Percentiles rank a stretch among this genome's conserved stretches.
These are phyloP conservation scores for Lagenaria siceraria DNA, from an alignment of 306 rosid species.

Conservation along the genomic window DNA sequence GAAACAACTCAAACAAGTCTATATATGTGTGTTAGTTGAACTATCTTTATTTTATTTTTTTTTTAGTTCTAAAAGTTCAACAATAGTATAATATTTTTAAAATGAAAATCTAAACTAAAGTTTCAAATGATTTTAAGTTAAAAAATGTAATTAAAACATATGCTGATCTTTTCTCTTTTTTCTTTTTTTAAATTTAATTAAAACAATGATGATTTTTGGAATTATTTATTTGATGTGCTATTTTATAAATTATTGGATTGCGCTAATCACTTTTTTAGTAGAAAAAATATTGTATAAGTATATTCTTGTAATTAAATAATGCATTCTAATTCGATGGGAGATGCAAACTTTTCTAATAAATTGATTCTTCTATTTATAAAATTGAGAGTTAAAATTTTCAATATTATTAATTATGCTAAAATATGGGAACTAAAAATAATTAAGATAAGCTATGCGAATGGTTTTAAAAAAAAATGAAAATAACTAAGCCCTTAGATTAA, in stretches of 20 bases:
- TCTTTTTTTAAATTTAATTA: too few species aligned
- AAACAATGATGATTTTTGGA: neutral
- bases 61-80: neutral
- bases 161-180: too few species aligned
- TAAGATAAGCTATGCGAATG: too few species aligned
- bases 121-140: neutral
- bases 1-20: too few species aligned
- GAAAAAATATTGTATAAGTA: neutral
- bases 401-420: too few species aligned
- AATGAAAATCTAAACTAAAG: neutral
- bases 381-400: too few species aligned
- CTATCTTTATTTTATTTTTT: neutral
- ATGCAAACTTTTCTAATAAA: neutral
- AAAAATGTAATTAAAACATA: neutral
- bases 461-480: too few species aligned
- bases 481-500: too few species aligned
- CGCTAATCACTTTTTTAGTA: neutral
- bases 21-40: too few species aligned
- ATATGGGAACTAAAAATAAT: too few species aligned
- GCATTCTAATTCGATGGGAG: neutral
- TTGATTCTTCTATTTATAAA: neutral
- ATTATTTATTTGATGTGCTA: neutral
- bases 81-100: too few species aligned
- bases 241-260: neutral
- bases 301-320: neutral